Percentiles rank a stretch among this genome's conserved stretches.
Conservation (phyloP, 495 filamentous ascomycete genomes). For the Hypoxylon crocopeplum region DNA sequence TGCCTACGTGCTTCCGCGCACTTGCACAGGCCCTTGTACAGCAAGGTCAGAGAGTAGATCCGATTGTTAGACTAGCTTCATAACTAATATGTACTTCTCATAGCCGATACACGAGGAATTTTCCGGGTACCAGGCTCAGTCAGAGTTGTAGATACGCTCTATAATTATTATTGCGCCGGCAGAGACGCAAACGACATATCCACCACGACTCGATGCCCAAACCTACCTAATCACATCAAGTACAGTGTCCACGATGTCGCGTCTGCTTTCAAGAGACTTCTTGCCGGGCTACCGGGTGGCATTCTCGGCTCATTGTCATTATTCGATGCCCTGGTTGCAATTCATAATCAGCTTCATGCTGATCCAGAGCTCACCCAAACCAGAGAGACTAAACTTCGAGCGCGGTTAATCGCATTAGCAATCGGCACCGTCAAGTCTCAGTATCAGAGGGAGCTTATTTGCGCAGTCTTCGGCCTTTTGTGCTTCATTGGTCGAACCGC, state of each 20-base stretch:
- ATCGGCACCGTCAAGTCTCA: constrained; percentile 62
- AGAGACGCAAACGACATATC: constrained; percentile 54
- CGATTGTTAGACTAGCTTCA: not conserved
- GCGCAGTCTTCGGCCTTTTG: constrained; percentile 69
- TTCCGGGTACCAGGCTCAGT: constrained; percentile 70
- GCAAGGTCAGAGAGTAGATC: constrained; percentile 61
- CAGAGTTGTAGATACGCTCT: constrained; percentile 61
- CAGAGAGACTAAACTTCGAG: constrained; percentile 60
- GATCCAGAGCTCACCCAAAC: constrained; percentile 56
- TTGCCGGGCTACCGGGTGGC: constrained; percentile 74
- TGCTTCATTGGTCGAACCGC: constrained; percentile 60
- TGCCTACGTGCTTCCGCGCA: constrained; percentile 80
- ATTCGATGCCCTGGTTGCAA: constrained; percentile 69
- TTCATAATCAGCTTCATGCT: constrained; percentile 62
- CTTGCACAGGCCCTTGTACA: constrained; percentile 69
- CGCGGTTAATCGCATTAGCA: constrained; percentile 69
- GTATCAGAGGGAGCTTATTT: constrained; percentile 67
- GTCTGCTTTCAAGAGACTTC: constrained; percentile 72
- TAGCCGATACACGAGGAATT: constrained; percentile 61
- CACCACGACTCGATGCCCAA: constrained; percentile 60
- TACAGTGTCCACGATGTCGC: constrained; percentile 71
- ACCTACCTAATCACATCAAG: constrained; percentile 61
- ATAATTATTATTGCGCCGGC: constrained; percentile 67
- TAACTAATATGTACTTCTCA: constrained; percentile 37
- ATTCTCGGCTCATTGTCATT: constrained; percentile 72